These are phyloP conservation scores for Epichloe glyceriae DNA, from an alignment of 2,329 filamentous ascomycete species.

Conservation along the genomic window DNA sequence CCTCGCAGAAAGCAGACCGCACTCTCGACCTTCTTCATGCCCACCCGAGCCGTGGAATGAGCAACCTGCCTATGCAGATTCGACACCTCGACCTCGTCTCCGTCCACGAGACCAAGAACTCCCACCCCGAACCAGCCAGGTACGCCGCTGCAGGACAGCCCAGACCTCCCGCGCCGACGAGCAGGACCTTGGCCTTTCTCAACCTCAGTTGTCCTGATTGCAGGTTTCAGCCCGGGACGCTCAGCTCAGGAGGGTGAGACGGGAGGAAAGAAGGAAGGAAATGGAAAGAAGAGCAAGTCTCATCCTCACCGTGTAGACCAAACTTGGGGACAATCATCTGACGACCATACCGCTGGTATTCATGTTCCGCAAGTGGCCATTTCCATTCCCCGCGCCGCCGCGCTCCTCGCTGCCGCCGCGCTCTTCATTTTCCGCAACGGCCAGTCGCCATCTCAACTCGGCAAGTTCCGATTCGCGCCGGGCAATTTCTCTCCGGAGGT, in stretches of 20 bases:
- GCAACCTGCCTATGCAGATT: slow-evolving; percentile 90
- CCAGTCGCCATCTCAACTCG: slow-evolving; percentile 31
- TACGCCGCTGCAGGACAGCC: slow-evolving; percentile 92
- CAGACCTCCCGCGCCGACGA: slow-evolving; percentile 79
- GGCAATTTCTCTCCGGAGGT: slow-evolving; percentile 33
- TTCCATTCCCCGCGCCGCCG: slow-evolving; percentile 21
- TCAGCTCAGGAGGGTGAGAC: background rate
- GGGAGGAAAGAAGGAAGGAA: background rate
- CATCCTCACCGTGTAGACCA: slow-evolving; percentile 52
- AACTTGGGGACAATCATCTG: slow-evolving; percentile 82
- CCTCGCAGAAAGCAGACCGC: slow-evolving; percentile 45
- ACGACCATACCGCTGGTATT: slow-evolving; percentile 78
- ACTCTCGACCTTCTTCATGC: slow-evolving; percentile 70
- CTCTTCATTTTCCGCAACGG: slow-evolving; percentile 21
- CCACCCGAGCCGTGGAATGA: slow-evolving; percentile 58
- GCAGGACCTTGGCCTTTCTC: slow-evolving; percentile 55
- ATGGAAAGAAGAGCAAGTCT: background rate
- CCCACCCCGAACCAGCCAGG: slow-evolving; percentile 76
- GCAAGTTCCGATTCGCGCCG: slow-evolving; percentile 35
- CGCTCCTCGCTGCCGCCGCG: slow-evolving; percentile 2
- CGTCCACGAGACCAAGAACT: slow-evolving; percentile 72
- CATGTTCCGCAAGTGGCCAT: slow-evolving; percentile 59
- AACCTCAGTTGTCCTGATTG: slow-evolving; percentile 62
- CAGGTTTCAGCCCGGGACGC: background rate
- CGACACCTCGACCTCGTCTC: slow-evolving; percentile 74